Evolutionary conservation across 176 grass and related monocot species (phyloP).

Genomic region (Ananas comosus): DNA sequence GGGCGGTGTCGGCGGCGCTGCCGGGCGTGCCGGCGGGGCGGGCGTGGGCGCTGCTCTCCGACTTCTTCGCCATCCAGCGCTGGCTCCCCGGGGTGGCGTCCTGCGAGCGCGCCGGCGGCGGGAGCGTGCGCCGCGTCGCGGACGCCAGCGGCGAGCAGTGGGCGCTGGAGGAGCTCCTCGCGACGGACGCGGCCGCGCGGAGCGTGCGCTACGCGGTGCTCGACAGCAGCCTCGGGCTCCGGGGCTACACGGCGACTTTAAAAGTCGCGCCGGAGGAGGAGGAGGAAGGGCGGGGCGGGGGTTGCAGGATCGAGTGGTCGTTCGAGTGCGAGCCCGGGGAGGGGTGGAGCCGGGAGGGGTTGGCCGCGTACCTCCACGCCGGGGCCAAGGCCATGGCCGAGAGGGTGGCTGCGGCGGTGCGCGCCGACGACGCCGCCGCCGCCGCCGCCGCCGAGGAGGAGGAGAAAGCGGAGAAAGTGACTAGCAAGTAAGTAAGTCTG

Average conservation of each 20-base stretch:
- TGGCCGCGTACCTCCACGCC: slow-evolving; percentile 26
- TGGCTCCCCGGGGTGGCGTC: slow-evolving; percentile 57
- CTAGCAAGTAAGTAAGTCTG: too few species aligned
- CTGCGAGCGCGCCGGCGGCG: slow-evolving; percentile 30
- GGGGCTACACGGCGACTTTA: too few species aligned
- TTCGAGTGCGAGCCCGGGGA: slow-evolving; percentile 42
- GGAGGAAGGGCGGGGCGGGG: background rate
- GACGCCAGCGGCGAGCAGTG: too few species aligned
- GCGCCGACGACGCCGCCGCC: too few species aligned
- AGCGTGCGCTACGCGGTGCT: slow-evolving; percentile 13
- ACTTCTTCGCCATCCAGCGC: slow-evolving; percentile 58
- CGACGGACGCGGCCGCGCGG: background rate
- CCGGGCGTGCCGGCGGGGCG: slow-evolving; percentile 29
- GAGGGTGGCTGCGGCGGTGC: slow-evolving; percentile 27
- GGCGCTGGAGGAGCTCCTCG: slow-evolving; percentile 24
- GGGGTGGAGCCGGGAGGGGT: slow-evolving; percentile 32
- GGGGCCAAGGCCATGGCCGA: slow-evolving; percentile 33
- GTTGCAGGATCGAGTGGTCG: slow-evolving; percentile 45
- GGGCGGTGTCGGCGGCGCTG: slow-evolving; percentile 32
- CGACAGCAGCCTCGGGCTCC: slow-evolving; percentile 10
- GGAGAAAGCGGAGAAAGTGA: too few species aligned
- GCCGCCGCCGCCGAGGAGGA: too few species aligned
- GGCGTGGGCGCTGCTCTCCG: slow-evolving; percentile 66
- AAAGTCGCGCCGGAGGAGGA: too few species aligned
- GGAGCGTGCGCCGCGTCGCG: too few species aligned